Conservation (phyloP, 2,329 filamentous ascomycete species). For the Fusarium falciforme region DNA sequence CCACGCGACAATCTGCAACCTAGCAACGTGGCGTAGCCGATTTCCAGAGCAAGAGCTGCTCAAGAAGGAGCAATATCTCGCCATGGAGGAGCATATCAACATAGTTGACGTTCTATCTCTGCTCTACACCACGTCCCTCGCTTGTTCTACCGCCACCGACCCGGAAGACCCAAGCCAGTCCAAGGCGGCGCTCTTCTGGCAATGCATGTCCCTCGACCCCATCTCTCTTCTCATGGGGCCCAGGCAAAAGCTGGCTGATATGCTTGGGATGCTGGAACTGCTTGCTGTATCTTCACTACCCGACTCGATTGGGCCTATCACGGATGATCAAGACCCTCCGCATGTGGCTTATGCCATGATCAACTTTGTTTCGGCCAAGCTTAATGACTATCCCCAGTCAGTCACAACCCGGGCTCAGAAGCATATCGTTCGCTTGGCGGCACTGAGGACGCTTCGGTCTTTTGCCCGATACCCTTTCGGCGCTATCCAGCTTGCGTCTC, state of each 20-base stretch:
- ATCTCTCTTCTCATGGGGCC: conserved; percentile 75
- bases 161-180: conserved; percentile 47
- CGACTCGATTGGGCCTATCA: conserved; percentile 74
- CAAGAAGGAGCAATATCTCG: conserved; percentile 51
- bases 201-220: conserved; percentile 72
- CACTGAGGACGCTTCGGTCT: conserved; percentile 66
- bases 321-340: conserved; percentile 55
- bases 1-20: conserved; percentile 69
- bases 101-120: conserved; percentile 73
- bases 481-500: conserved; percentile 72
- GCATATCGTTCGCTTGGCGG: conserved; percentile 57
- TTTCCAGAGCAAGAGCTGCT: conserved; percentile 60
- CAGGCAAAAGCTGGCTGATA: conserved; percentile 72
- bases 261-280: conserved; percentile 72
- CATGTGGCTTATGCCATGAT: conserved; percentile 63
- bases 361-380: conserved; percentile 70
- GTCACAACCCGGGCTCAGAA: conserved; percentile 52
- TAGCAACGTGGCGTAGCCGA: conserved; percentile 68
- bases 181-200: conserved; percentile 70
- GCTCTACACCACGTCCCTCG: conserved; percentile 71
- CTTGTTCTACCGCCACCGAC: conserved; percentile 60
- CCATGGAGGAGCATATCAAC: conserved; percentile 67
- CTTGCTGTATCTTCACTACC: conserved; percentile 74
- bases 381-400: conserved; percentile 65
- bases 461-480: conserved; percentile 74